Conservation (phyloP, 164 flowering plant species). For the Macadamia integrifolia region DNA sequence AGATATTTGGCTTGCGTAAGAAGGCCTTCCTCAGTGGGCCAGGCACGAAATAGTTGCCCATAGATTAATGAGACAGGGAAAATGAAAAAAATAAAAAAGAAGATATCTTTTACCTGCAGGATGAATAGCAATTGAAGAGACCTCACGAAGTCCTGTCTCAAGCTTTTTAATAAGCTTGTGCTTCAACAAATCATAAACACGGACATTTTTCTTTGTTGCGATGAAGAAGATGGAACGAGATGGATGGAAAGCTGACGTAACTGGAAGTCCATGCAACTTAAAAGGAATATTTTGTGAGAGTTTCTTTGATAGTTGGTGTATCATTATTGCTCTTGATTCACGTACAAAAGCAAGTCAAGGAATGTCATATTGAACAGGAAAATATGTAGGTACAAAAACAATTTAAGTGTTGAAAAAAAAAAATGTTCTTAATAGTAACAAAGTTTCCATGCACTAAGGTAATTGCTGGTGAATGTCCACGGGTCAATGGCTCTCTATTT, state of each 20-base stretch:
- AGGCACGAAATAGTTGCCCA: too few species aligned
- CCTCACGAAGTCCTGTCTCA: constrained; percentile 77
- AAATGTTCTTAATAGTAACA: background rate
- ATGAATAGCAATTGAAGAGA: constrained; percentile 92
- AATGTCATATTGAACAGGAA: constrained; percentile 11
- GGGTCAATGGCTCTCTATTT: too few species aligned
- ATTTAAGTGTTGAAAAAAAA: constrained; percentile 2
- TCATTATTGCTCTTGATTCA: constrained; percentile 73
- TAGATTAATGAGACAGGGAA: too few species aligned
- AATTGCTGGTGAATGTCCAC: too few species aligned
- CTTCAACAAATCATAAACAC: constrained; percentile 79
- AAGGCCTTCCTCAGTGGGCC: too few species aligned
- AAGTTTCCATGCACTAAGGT: too few species aligned
- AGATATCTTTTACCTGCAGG: constrained; percentile 52
- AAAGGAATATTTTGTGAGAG: constrained; percentile 58
- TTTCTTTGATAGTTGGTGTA: constrained; percentile 88
- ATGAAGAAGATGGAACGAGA: constrained; percentile 65
- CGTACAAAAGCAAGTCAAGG: constrained; percentile 61
- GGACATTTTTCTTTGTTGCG: constrained; percentile 75
- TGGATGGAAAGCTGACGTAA: constrained; percentile 83
- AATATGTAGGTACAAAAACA: background rate
- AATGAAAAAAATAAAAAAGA: background rate
- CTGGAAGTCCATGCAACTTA: constrained; percentile 87
- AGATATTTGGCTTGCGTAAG: too few species aligned
- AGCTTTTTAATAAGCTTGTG: constrained; percentile 74